Percentiles rank a stretch among this genome's conserved stretches.
Conservation (phyloP, 768 basidiomycete genomes). For the Chiua virens region DNA sequence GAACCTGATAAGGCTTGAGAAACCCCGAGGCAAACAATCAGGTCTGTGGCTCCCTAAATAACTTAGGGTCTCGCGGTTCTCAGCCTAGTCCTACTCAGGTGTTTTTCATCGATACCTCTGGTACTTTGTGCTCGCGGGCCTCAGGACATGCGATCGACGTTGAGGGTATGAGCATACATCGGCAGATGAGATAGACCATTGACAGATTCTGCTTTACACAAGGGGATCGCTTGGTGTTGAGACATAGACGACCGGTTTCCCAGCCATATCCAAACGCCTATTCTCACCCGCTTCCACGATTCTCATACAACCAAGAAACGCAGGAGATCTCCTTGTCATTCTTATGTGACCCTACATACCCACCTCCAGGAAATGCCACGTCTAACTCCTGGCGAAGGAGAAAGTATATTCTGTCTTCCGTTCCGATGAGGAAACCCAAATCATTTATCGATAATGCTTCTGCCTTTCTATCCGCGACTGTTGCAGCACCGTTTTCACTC, state of each 20-base stretch:
- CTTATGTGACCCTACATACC: constrained; percentile 62
- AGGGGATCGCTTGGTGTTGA: constrained; percentile 69
- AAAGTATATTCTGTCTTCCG: constrained; percentile 60
- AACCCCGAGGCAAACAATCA: constrained; percentile 73
- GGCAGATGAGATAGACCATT: background rate
- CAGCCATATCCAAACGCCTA: constrained; percentile 76
- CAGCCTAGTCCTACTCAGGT: constrained; percentile 47
- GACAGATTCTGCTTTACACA: constrained; percentile 8
- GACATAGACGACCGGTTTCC: constrained; percentile 75
- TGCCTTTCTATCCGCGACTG: constrained; percentile 58
- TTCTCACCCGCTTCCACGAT: constrained; percentile 74
- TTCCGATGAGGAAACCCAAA: constrained; percentile 68
- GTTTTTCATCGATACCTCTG: constrained; percentile 79
- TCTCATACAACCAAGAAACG: constrained; percentile 54
- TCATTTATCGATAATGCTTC: constrained; percentile 73
- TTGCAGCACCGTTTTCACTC: constrained; percentile 58
- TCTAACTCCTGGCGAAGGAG: constrained; percentile 57
- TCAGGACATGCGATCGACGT: constrained; percentile 83
- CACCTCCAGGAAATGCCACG: constrained; percentile 31
- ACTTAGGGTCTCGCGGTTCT: background rate
- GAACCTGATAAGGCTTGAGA: constrained; percentile 51
- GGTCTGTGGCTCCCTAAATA: constrained; percentile 34
- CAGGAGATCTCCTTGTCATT: constrained; percentile 64
- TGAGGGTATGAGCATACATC: constrained; percentile 48
- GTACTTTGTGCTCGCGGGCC: constrained; percentile 72